A percentile compares a stretch with the other conserved stretches of the same genome.
Conservation (phyloP, 768 basidiomycete species). For the Suillus hirtellus region DNA sequence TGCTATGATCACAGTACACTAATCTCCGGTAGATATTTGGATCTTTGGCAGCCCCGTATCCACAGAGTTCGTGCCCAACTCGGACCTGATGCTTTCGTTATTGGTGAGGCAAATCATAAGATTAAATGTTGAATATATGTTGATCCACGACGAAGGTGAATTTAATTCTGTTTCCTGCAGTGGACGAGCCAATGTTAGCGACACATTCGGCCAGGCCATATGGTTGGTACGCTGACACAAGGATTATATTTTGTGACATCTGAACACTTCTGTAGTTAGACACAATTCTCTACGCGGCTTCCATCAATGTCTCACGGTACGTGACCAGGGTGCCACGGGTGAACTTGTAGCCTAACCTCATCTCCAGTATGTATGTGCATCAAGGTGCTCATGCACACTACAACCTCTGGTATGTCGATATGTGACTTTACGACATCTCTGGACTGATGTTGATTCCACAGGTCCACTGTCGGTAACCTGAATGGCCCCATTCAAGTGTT, state of each 20-base stretch:
- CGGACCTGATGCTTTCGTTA: conserved; percentile 48
- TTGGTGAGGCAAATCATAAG: conserved; percentile 33
- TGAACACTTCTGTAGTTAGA: conserved; percentile 17
- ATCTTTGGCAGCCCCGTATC: conserved; percentile 57
- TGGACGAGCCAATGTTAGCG: conserved; percentile 49
- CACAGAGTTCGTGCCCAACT: conserved; percentile 46
- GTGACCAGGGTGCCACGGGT: conserved; percentile 3
- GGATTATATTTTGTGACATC: background rate
- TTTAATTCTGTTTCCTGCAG: conserved; percentile 58
- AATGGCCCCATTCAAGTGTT: conserved; percentile 53
- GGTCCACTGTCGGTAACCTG: conserved; percentile 49
- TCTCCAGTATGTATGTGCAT: conserved; percentile 48
- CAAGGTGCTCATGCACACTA: conserved; percentile 56
- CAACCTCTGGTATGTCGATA: conserved; percentile 42
- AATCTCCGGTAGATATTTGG: conserved; percentile 43
- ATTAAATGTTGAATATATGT: background rate
- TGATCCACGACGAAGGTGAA: conserved; percentile 38
- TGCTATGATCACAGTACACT: background rate
- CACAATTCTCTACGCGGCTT: conserved; percentile 24
- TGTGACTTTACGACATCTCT: background rate
- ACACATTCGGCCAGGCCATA: conserved; percentile 56
- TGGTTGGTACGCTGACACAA: conserved; percentile 50
- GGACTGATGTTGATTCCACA: conserved; percentile 18
- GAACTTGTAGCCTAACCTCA: background rate
- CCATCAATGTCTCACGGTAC: conserved; percentile 50